These are phyloP conservation scores for Rhynchosporium secalis DNA, from an alignment of 2,329 filamentous ascomycete species.

Conservation along the genomic window DNA sequence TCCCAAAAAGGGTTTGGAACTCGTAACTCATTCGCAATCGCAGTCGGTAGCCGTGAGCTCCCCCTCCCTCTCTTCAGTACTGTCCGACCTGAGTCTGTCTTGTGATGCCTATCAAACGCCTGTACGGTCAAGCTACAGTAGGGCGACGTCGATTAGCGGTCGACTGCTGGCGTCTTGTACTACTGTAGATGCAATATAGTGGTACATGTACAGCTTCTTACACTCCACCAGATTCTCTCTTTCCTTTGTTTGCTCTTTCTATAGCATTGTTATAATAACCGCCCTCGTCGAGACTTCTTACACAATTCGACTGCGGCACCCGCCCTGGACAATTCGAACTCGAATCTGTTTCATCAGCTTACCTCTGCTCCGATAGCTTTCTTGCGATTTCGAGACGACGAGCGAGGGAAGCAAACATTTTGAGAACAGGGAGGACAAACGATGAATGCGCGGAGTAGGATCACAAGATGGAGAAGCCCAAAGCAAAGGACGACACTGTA, in stretches of 20 bases:
- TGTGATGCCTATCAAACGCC: neutral
- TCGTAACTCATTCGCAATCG: neutral
- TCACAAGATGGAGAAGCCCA: slow-evolving; percentile 7
- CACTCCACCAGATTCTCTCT: slow-evolving; percentile 1
- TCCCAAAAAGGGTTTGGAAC: no score
- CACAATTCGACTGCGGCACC: neutral
- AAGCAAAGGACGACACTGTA: slow-evolving; percentile 8
- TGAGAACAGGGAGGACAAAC: neutral
- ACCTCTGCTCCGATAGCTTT: neutral
- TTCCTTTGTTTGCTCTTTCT: neutral
- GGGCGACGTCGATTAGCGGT: neutral
- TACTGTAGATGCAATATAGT: neutral
- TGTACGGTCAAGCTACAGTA: neutral
- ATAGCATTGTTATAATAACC: neutral
- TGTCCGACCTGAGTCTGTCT: neutral
- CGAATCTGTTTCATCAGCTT: slow-evolving; percentile 4
- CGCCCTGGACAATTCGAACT: neutral
- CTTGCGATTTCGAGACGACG: neutral
- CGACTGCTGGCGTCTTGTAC: slow-evolving; percentile 1
- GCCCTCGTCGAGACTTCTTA: neutral
- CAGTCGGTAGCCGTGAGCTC: slow-evolving; percentile 2
- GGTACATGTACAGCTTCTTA: slow-evolving; percentile 4
- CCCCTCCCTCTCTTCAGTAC: slow-evolving; percentile 7
- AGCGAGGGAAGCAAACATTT: neutral
- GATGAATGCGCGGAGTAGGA: slow-evolving; percentile 11